Conservation (phyloP, 1,139 yeast species). For the Lodderomyces elongisporus region DNA sequence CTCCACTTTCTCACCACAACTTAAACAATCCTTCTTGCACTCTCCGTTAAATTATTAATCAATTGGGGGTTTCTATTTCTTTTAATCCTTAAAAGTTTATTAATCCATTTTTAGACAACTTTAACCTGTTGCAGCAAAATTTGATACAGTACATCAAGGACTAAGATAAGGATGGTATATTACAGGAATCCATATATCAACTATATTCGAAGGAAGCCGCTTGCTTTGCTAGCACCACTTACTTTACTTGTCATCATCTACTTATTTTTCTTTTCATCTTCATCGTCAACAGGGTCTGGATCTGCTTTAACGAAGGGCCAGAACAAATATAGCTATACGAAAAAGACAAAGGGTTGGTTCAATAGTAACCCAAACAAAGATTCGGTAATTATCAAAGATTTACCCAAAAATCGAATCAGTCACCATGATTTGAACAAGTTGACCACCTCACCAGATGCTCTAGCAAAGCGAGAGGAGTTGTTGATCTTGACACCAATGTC, state of each 20-base stretch:
- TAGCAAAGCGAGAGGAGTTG: slow-evolving; percentile 72
- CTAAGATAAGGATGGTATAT: slow-evolving; percentile 9
- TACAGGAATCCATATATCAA: slow-evolving; percentile 36
- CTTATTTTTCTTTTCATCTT: slow-evolving; percentile 35
- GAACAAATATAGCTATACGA: slow-evolving; percentile 46
- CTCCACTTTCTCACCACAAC: too few species aligned
- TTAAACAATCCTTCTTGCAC: too few species aligned
- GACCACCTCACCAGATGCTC: slow-evolving; percentile 64
- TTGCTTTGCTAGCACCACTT: slow-evolving; percentile 43
- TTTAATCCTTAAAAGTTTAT: too few species aligned
- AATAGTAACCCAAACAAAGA: slow-evolving; percentile 28
- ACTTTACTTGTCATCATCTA: slow-evolving; percentile 37
- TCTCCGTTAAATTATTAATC: too few species aligned
- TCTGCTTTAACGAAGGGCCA: slow-evolving; percentile 14
- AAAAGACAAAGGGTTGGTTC: slow-evolving; percentile 46
- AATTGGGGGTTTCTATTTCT: too few species aligned
- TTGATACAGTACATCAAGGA: too few species aligned
- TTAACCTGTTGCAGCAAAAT: too few species aligned
- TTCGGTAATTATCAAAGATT: slow-evolving; percentile 50
- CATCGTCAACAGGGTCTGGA: slow-evolving; percentile 15
- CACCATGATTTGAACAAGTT: slow-evolving; percentile 80
- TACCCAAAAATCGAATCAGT: slow-evolving; percentile 74
- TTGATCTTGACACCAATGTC: slow-evolving; percentile 86
- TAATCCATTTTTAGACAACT: too few species aligned
- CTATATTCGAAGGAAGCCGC: slow-evolving; percentile 58